These are phyloP conservation scores for Nakazawaea ishiwadae DNA, from an alignment of 805 yeast genomes.

Conservation along the genomic window DNA sequence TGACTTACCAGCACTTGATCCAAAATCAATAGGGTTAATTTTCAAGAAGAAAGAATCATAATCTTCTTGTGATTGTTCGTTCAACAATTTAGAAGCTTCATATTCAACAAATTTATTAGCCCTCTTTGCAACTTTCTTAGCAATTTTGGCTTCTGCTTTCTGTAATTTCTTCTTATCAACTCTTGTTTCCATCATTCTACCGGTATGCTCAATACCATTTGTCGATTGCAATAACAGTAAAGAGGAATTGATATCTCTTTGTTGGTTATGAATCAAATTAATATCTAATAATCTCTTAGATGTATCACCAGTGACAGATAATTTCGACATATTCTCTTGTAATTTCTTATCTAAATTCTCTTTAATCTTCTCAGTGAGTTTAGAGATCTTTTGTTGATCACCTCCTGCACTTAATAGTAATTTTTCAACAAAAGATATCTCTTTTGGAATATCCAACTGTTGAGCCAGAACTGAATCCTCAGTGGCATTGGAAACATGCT, in stretches of 20 bases:
- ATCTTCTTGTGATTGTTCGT: slow-evolving; percentile 60
- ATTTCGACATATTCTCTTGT: slow-evolving; percentile 63
- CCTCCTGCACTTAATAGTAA: slow-evolving; percentile 85
- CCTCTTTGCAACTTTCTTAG: slow-evolving; percentile 92
- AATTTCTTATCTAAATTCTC: slow-evolving; percentile 48
- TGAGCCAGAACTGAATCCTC: slow-evolving; percentile 80
- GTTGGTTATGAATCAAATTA: slow-evolving; percentile 63
- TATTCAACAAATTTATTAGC: slow-evolving; percentile 75
- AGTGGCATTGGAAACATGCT: slow-evolving; percentile 72
- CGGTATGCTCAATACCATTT: slow-evolving; percentile 85
- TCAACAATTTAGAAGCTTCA: slow-evolving; percentile 89
- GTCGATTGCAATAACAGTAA: slow-evolving; percentile 74
- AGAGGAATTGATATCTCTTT: slow-evolving; percentile 71
- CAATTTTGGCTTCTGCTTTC: slow-evolving; percentile 95
- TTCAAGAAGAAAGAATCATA: slow-evolving; percentile 94
- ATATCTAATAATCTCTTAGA: slow-evolving; percentile 82
- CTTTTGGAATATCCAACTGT: slow-evolving; percentile 60
- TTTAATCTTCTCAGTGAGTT: slow-evolving; percentile 41
- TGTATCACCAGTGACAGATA: slow-evolving; percentile 79
- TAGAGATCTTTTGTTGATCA: slow-evolving; percentile 45
- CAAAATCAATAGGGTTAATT: slow-evolving; percentile 91
- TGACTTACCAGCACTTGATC: slow-evolving; percentile 90
- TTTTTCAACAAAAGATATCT: slow-evolving; percentile 61
- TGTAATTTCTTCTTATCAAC: slow-evolving; percentile 96
- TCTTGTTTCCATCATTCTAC: slow-evolving; percentile 86